These are phyloP conservation scores for Agaricus blazei DNA, from an alignment of 768 basidiomycete genomes.

Conservation along the genomic window DNA sequence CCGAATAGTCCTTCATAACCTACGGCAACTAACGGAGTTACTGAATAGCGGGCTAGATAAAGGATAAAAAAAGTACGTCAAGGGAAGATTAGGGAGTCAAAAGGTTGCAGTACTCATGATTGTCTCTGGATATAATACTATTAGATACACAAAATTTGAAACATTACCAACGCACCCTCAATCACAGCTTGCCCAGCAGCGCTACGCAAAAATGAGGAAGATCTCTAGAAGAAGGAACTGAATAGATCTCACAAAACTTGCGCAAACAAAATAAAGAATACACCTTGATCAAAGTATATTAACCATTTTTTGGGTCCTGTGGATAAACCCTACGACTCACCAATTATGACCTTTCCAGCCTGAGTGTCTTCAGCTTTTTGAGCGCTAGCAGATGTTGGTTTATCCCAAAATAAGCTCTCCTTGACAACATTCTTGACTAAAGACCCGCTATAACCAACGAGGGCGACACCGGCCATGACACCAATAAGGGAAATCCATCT, in stretches of 20 bases:
- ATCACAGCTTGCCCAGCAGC: constrained; percentile 91
- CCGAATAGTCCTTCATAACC: constrained; percentile 95
- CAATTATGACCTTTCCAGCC: constrained; percentile 68
- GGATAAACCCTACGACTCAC: constrained; percentile 32
- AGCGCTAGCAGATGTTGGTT: constrained; percentile 29
- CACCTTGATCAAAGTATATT: constrained; percentile 42
- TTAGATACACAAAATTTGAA: constrained; percentile 1
- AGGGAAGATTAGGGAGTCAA: neutral
- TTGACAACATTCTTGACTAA: constrained; percentile 73
- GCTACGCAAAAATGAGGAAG: constrained; percentile 32
- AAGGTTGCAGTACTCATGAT: constrained; percentile 57
- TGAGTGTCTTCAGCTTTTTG: constrained; percentile 53
- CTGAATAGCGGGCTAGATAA: constrained; percentile 56
- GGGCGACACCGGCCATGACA: constrained; percentile 78
- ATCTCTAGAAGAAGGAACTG: constrained; percentile 13
- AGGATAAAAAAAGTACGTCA: constrained; percentile 6
- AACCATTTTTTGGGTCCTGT: constrained; percentile 15
- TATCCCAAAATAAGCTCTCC: constrained; percentile 29
- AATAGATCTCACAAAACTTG: constrained; percentile 75
- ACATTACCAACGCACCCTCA: constrained; percentile 43
- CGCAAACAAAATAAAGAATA: constrained; percentile 89
- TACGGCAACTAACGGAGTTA: constrained; percentile 88
- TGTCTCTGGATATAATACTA: constrained; percentile 51
- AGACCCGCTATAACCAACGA: constrained; percentile 89
- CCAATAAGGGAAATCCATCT: constrained; percentile 90